Evolutionary conservation across 345 rosid genomes (phyloP).

Genomic region (Erysimum cheiranthoides): DNA sequence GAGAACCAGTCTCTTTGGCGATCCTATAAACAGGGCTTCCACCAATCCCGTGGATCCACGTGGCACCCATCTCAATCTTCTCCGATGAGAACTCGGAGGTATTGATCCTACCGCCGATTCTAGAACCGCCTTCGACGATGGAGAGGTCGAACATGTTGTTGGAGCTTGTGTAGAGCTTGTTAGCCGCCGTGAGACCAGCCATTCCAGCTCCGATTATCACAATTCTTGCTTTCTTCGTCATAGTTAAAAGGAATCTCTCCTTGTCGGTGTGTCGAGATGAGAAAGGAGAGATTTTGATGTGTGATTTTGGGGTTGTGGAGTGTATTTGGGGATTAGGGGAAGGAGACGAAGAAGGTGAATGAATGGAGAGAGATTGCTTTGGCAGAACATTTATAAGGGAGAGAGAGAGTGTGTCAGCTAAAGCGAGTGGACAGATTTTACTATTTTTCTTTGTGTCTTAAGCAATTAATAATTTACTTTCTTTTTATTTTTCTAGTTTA

Average conservation of each 20-base stretch:
- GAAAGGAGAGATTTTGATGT: neutral
- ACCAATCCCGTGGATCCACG: slow-evolving; percentile 98
- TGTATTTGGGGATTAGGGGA: slow-evolving; percentile 34
- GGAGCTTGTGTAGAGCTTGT: slow-evolving; percentile 72
- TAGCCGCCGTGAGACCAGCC: slow-evolving; percentile 96
- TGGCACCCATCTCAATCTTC: slow-evolving; percentile 97
- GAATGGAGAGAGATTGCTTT: slow-evolving; percentile 47
- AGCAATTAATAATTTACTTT: too few relatives aligned
- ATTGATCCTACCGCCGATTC: slow-evolving; percentile 95
- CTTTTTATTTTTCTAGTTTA: too few relatives aligned
- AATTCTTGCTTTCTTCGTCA: slow-evolving; percentile 89
- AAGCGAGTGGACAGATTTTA: neutral
- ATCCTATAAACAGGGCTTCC: slow-evolving; percentile 87
- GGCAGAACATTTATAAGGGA: slow-evolving; percentile 45
- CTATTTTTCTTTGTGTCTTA: too few relatives aligned
- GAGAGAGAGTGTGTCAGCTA: neutral
- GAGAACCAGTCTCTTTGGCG: slow-evolving; percentile 66
- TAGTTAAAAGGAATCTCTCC: slow-evolving; percentile 37
- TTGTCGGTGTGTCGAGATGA: slow-evolving; percentile 31
- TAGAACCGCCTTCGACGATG: slow-evolving; percentile 84
- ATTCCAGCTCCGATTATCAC: slow-evolving; percentile 97
- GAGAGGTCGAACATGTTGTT: slow-evolving; percentile 69
- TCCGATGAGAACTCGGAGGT: slow-evolving; percentile 87
- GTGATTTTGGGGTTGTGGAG: neutral
- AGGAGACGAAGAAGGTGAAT: slow-evolving; percentile 40